These are phyloP conservation scores for Euphorbia pulcherrima DNA, from an alignment of 345 rosid species.

Conservation along the genomic window DNA sequence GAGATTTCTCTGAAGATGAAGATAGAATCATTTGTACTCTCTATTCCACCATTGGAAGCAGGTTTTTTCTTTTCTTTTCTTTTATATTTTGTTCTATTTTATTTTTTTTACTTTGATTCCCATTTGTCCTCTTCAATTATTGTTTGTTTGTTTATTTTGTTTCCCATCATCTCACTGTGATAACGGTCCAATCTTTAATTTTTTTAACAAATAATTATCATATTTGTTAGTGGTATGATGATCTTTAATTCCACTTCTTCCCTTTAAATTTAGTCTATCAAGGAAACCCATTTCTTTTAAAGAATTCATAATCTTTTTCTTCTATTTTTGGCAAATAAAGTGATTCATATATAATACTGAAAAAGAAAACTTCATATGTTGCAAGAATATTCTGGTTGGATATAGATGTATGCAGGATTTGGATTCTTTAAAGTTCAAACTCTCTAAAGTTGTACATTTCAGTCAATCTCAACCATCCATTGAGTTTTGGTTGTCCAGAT, in stretches of 20 bases:
- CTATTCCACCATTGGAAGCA: constrained; percentile 36
- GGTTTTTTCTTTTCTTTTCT: constrained; percentile 1
- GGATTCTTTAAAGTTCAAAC: too few relatives aligned
- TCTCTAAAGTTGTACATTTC: too few relatives aligned
- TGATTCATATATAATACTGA: background rate
- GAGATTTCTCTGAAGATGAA: constrained; percentile 33
- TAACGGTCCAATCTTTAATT: background rate
- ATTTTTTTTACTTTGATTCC: background rate
- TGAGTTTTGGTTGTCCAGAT: too few relatives aligned
- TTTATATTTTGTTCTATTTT: background rate
- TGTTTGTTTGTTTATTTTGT: background rate
- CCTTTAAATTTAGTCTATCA: background rate
- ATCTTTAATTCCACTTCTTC: background rate
- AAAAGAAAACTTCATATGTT: constrained; percentile 18
- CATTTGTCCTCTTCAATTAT: background rate
- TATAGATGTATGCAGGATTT: constrained; percentile 10
- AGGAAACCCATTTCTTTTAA: background rate
- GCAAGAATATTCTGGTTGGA: constrained; percentile 25
- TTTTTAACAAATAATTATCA: background rate
- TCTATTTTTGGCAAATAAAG: background rate
- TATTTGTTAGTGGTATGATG: background rate
- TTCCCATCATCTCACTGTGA: too few relatives aligned
- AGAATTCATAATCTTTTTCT: too few relatives aligned
- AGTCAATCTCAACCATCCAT: too few relatives aligned
- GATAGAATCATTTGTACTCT: constrained; percentile 33